These are phyloP conservation scores for Colletotrichum liriopes DNA, from an alignment of 2,329 filamentous ascomycete species.

Conservation along the genomic window DNA sequence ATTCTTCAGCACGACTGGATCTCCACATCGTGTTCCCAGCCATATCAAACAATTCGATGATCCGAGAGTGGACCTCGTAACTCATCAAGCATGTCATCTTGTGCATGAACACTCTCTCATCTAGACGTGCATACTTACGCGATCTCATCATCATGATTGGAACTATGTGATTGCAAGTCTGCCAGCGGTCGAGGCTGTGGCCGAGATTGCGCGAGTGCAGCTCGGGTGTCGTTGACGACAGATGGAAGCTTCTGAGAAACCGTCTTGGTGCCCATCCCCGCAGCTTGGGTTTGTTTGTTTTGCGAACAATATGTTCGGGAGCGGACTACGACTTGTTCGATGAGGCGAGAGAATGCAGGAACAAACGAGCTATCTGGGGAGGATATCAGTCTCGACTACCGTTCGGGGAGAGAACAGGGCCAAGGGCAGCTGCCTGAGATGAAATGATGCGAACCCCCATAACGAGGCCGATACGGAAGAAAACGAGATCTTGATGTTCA, in stretches of 20 bases:
- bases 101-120: not conserved
- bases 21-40: not conserved
- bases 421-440: not conserved
- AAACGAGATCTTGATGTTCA: not conserved
- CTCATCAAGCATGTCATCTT: not conserved
- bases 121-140: not conserved
- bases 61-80: not conserved
- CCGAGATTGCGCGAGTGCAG: not conserved
- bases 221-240: not conserved
- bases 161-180: too few species aligned
- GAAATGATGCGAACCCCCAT: not conserved
- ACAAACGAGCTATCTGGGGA: too few species aligned
- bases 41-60: not conserved
- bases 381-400: conserved; percentile 1
- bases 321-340: too few species aligned
- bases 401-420: not conserved
- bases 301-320: too few species aligned
- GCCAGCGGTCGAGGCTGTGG: too few species aligned
- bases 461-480: not conserved
- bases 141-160: not conserved
- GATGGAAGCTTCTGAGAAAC: not conserved
- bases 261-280: not conserved
- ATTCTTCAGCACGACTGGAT: too few species aligned
- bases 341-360: too few species aligned
- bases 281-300: not conserved